These are phyloP conservation scores for Spatholobus suberectus DNA, from an alignment of 306 rosid genomes.

Conservation along the genomic window DNA sequence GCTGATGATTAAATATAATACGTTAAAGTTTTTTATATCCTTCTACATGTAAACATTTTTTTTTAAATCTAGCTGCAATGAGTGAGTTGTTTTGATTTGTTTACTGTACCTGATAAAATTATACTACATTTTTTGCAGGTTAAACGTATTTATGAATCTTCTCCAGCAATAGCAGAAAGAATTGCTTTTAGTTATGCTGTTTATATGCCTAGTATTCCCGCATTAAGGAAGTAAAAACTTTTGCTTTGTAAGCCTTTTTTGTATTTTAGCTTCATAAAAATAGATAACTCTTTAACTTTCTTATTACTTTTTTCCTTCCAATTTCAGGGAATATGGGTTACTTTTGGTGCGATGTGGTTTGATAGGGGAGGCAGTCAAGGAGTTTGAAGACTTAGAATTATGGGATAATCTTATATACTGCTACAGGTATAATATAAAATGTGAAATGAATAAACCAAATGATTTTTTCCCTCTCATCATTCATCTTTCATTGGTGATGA, in stretches of 20 bases:
- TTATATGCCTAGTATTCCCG: slow-evolving; percentile 77
- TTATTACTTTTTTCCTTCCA: slow-evolving; percentile 1
- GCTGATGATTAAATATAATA: background rate
- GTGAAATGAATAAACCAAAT: slow-evolving; percentile 21
- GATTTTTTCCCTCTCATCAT: background rate
- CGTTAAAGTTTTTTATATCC: background rate
- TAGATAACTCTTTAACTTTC: background rate
- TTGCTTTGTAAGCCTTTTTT: slow-evolving; percentile 23
- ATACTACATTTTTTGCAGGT: slow-evolving; percentile 60
- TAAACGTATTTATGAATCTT: slow-evolving; percentile 60
- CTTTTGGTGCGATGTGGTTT: slow-evolving; percentile 88
- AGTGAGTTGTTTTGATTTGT: slow-evolving; percentile 27
- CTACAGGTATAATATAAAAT: slow-evolving; percentile 67
- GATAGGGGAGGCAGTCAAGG: slow-evolving; percentile 89
- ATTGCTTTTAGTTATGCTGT: slow-evolving; percentile 68
- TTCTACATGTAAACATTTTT: background rate
- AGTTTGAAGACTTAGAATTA: slow-evolving; percentile 91
- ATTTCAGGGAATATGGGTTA: slow-evolving; percentile 89
- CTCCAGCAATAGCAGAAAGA: slow-evolving; percentile 73
- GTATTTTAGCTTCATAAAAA: slow-evolving; percentile 1
- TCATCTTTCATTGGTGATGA: slow-evolving; percentile 27
- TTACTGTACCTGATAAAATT: slow-evolving; percentile 33
- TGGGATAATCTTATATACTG: slow-evolving; percentile 95
- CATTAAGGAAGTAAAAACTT: slow-evolving; percentile 75
- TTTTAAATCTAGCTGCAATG: background rate